Evolutionary conservation across 345 rosid species (phyloP).

Genomic region (Aurinia saxatilis): DNA sequence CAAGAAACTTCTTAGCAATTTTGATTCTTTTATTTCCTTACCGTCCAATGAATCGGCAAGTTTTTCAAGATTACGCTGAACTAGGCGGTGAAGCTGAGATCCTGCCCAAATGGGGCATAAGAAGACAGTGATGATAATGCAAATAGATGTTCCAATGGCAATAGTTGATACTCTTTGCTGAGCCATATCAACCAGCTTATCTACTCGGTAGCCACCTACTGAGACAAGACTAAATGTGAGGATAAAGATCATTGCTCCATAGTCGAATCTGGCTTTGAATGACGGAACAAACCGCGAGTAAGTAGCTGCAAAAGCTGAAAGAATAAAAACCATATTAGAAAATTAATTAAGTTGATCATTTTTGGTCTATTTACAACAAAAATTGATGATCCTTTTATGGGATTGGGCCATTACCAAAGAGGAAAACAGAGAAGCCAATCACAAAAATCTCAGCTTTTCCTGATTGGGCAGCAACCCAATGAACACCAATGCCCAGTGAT

Average conservation of each 20-base stretch:
- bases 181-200: slow-evolving; percentile 48
- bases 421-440: slow-evolving; percentile 46
- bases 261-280: slow-evolving; percentile 62
- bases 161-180: slow-evolving; percentile 56
- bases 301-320: slow-evolving; percentile 63
- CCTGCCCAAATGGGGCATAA: slow-evolving; percentile 80
- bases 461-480: slow-evolving; percentile 55
- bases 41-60: slow-evolving; percentile 62
- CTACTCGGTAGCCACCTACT: slow-evolving; percentile 58
- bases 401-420: slow-evolving; percentile 40
- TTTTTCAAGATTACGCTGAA: slow-evolving; percentile 48
- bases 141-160: slow-evolving; percentile 52
- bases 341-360: not conserved
- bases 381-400: not conserved
- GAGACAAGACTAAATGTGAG: slow-evolving; percentile 73
- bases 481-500: slow-evolving; percentile 52
- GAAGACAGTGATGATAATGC: slow-evolving; percentile 49
- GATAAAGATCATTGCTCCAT: slow-evolving; percentile 69
- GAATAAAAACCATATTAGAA: not conserved
- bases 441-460: slow-evolving; percentile 51
- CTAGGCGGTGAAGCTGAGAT: slow-evolving; percentile 53
- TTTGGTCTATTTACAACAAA: not conserved
- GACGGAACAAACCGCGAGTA: slow-evolving; percentile 73
- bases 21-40: slow-evolving; percentile 6
- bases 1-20: too few relatives aligned